Percentiles rank a stretch among this genome's conserved stretches.
Evolutionary conservation across 345 rosid genomes (phyloP).

Genomic region (Populus euphratica): DNA sequence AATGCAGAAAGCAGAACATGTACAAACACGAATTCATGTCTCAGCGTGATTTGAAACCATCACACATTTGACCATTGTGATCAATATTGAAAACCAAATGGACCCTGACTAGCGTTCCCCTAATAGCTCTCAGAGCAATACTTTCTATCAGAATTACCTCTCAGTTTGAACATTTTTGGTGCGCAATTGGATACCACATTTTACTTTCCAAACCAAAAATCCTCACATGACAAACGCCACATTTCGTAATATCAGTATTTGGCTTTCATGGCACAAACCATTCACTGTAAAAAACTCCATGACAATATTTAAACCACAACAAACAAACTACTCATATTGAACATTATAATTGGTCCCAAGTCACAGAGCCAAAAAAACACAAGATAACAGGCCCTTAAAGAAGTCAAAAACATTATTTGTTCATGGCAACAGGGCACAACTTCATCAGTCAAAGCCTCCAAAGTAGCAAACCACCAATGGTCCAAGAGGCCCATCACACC

Average conservation of each 20-base stretch:
- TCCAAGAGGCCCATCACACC: conserved; percentile 92
- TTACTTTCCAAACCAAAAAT: not conserved
- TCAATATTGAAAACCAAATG: too few species aligned
- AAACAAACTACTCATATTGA: not conserved
- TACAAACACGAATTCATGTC: too few species aligned
- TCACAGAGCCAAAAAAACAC: not conserved
- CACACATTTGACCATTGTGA: not conserved
- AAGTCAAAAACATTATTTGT: not conserved
- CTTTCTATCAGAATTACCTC: not conserved
- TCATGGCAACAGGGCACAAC: conserved; percentile 1
- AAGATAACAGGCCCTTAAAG: not conserved
- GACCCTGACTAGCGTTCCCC: not conserved
- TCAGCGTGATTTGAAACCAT: too few species aligned
- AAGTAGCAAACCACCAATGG: conserved; percentile 29
- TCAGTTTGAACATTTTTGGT: not conserved
- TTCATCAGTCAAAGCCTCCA: conserved; percentile 24
- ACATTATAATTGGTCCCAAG: not conserved
- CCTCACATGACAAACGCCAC: not conserved
- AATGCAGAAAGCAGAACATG: too few species aligned
- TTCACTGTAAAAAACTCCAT: not conserved
- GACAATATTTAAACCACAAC: not conserved
- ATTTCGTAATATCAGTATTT: not conserved
- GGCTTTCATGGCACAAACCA: not conserved
- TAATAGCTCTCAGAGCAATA: not conserved
- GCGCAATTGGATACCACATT: not conserved